Conservation (phyloP, 495 filamentous ascomycete species). For the Sabuloglossum arenarium region DNA sequence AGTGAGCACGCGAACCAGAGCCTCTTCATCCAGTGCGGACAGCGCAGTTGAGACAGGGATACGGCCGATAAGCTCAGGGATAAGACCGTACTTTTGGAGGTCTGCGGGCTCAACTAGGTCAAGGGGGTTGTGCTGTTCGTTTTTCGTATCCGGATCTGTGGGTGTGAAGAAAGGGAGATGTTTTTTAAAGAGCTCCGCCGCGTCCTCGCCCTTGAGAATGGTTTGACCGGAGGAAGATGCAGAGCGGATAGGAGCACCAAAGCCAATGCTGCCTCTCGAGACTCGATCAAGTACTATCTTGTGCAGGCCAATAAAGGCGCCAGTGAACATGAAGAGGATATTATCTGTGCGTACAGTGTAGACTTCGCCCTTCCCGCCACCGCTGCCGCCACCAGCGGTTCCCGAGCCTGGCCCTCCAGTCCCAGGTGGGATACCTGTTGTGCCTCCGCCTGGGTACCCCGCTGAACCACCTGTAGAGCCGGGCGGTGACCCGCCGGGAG, state of each 20-base stretch:
- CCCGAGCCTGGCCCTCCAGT: neutral
- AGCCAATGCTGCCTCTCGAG: slow-evolving; percentile 75
- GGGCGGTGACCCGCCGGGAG: slow-evolving; percentile 4
- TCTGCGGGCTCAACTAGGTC: slow-evolving; percentile 66
- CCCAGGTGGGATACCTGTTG: slow-evolving; percentile 5
- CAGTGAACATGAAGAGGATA: slow-evolving; percentile 90
- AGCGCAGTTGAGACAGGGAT: slow-evolving; percentile 77
- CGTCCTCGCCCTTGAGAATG: slow-evolving; percentile 23
- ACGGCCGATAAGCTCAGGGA: slow-evolving; percentile 82
- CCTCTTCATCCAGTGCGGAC: slow-evolving; percentile 51
- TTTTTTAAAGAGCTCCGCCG: slow-evolving; percentile 37
- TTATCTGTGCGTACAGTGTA: slow-evolving; percentile 88
- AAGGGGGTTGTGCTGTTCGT: slow-evolving; percentile 31
- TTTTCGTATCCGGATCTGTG: slow-evolving; percentile 10
- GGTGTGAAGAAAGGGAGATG: slow-evolving; percentile 45
- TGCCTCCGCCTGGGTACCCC: slow-evolving; percentile 1
- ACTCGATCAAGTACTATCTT: slow-evolving; percentile 74
- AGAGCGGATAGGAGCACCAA: slow-evolving; percentile 57
- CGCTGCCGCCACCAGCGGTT: slow-evolving; percentile 4
- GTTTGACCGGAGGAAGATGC: slow-evolving; percentile 20
- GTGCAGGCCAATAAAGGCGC: slow-evolving; percentile 84
- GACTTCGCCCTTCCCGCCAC: slow-evolving; percentile 49
- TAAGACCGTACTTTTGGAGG: slow-evolving; percentile 79
- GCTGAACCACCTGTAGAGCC: slow-evolving; percentile 10
- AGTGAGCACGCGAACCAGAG: slow-evolving; percentile 71